phyloP scores from a whole-genome alignment of 805 yeast species.

The Yarrowia keelungensis region DNA sequence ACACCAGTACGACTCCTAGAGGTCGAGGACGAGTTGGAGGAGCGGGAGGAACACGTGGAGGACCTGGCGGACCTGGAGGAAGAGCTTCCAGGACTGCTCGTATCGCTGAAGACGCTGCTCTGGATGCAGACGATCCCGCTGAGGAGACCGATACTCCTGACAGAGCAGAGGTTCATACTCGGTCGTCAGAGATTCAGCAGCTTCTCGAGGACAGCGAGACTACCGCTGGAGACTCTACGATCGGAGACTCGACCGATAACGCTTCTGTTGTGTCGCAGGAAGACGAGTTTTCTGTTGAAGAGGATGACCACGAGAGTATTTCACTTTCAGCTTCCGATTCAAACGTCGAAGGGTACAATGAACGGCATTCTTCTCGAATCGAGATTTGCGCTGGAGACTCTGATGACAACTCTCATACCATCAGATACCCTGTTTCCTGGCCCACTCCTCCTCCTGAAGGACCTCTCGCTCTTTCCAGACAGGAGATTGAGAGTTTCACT shows the following conservation, averaged over 20 bases:
- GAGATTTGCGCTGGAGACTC: slow-evolving; percentile 18
- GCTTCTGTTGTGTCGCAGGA: neutral
- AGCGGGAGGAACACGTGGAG: neutral
- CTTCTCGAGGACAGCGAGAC: slow-evolving; percentile 32
- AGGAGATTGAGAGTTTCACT: slow-evolving; percentile 2
- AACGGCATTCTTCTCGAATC: slow-evolving; percentile 13
- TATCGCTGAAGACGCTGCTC: neutral
- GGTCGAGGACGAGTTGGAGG: neutral
- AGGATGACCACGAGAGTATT: slow-evolving; percentile 1
- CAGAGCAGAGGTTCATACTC: neutral
- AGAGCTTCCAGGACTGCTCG: neutral
- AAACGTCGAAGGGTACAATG: slow-evolving; percentile 28
- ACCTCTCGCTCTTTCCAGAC: neutral
- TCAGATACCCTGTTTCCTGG: slow-evolving; percentile 36
- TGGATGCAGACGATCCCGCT: slow-evolving; percentile 2
- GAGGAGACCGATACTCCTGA: slow-evolving; percentile 7
- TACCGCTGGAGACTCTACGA: slow-evolving; percentile 3
- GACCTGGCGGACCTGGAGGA: neutral
- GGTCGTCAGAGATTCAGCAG: slow-evolving; percentile 23
- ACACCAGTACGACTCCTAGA: neutral
- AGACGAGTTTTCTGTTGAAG: slow-evolving; percentile 5
- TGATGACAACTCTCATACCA: slow-evolving; percentile 33
- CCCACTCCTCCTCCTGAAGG: slow-evolving; percentile 45
- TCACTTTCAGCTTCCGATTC: slow-evolving; percentile 32
- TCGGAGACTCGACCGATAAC: slow-evolving; percentile 7